A percentile compares a stretch with the other conserved stretches of the same genome.
Evolutionary conservation across 495 filamentous ascomycete species (phyloP).

Genomic region (Antarctomyces pellizariae): DNA sequence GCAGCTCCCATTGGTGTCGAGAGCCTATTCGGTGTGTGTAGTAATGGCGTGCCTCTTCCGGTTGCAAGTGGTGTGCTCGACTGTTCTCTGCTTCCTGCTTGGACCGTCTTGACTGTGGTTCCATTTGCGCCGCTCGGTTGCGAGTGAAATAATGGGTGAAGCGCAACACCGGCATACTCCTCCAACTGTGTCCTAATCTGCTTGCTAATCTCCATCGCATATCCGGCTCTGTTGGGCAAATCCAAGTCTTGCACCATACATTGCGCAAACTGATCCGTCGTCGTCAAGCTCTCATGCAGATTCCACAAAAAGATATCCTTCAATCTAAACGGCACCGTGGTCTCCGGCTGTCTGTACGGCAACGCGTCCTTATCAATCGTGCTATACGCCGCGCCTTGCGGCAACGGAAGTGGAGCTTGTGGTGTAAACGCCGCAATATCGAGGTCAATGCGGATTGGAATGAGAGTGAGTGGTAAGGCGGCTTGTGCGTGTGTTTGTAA

Average conservation of each 20-base stretch:
- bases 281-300: slow-evolving; percentile 79
- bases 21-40: slow-evolving; percentile 13
- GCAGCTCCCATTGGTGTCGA: slow-evolving; percentile 3
- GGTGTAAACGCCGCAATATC: slow-evolving; percentile 67
- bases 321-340: slow-evolving; percentile 58
- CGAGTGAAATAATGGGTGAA: slow-evolving; percentile 74
- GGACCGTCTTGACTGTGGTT: slow-evolving; percentile 16
- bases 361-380: slow-evolving; percentile 39
- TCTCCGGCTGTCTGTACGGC: slow-evolving; percentile 53
- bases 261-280: slow-evolving; percentile 82
- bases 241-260: slow-evolving; percentile 87
- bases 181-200: slow-evolving; percentile 90
- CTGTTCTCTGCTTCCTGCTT: slow-evolving; percentile 21
- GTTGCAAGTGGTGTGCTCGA: slow-evolving; percentile 26
- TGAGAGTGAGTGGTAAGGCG: slow-evolving; percentile 64
- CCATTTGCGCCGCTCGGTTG: slow-evolving; percentile 22
- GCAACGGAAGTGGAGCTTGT: slow-evolving; percentile 42
- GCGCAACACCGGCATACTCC: slow-evolving; percentile 83
- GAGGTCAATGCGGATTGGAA: slow-evolving; percentile 90
- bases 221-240: slow-evolving; percentile 44
- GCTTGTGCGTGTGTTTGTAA: slow-evolving; percentile 65
- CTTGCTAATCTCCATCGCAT: slow-evolving; percentile 60
- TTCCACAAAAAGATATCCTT: slow-evolving; percentile 97
- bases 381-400: slow-evolving; percentile 29
- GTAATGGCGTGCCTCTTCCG: slow-evolving; percentile 24